Percentiles rank a stretch among this genome's conserved stretches.
These are phyloP conservation scores for Lumnitzera littorea DNA, from an alignment of 345 rosid species.

Conservation along the genomic window DNA sequence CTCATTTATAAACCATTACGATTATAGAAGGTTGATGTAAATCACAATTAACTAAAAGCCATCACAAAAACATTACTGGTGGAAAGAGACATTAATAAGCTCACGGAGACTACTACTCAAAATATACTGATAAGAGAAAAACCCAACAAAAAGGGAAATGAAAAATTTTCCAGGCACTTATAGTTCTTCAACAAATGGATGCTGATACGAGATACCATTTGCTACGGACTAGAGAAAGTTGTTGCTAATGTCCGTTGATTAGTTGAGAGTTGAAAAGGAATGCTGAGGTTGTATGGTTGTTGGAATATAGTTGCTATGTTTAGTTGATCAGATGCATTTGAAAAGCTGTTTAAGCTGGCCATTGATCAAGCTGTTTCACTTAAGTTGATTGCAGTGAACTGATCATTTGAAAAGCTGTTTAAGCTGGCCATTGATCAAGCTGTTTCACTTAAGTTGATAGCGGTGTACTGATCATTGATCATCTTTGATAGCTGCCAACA, in stretches of 20 bases:
- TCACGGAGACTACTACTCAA: neutral
- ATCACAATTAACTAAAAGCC: neutral
- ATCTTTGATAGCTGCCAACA: constrained; percentile 99
- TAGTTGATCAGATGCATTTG: constrained; percentile 93
- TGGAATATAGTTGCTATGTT: constrained; percentile 82
- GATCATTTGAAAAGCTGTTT: constrained; percentile 55
- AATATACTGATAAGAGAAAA: constrained; percentile 6
- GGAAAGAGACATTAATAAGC: constrained; percentile 6
- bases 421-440: constrained; percentile 94
- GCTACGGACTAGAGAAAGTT: constrained; percentile 71
- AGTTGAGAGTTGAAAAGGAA: constrained; percentile 88
- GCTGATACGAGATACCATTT: constrained; percentile 61
- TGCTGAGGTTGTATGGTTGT: constrained; percentile 77
- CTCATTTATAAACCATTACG: constrained; percentile 1
- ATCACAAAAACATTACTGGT: neutral
- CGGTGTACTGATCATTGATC: constrained; percentile 52
- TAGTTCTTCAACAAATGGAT: constrained; percentile 25
- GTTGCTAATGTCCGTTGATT: constrained; percentile 96
- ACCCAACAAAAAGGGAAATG: constrained; percentile 14
- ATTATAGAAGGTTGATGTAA: neutral
- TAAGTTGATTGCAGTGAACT: constrained; percentile 63
- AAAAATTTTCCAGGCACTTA: constrained; percentile 15
- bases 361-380: constrained; percentile 94
- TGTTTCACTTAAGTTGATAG: constrained; percentile 80
- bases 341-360: constrained; percentile 91